phyloP scores from a whole-genome alignment of 805 yeast genomes.

The Teunomyces stri region DNA sequence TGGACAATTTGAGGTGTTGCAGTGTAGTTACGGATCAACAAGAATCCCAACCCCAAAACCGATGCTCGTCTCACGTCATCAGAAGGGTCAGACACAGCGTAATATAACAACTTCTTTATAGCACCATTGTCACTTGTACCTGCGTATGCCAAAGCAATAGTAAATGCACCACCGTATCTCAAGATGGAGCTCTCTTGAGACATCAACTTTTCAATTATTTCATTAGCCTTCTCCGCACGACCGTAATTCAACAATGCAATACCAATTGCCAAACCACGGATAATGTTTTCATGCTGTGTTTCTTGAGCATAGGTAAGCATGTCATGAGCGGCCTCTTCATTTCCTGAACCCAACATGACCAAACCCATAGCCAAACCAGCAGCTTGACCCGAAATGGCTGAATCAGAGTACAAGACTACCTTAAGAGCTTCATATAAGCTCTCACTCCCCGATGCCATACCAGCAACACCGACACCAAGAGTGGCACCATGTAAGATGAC shows the following conservation, averaged over 20 bases:
- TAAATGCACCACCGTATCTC: slow-evolving; percentile 94
- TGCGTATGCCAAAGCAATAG: slow-evolving; percentile 92
- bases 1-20: slow-evolving; percentile 96
- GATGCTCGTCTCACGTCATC: slow-evolving; percentile 98
- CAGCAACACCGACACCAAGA: slow-evolving; percentile 93
- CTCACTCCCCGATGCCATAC: slow-evolving; percentile 83
- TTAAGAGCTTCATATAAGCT: slow-evolving; percentile 77
- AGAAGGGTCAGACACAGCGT: slow-evolving; percentile 94
- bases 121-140: slow-evolving; percentile 93
- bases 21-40: slow-evolving; percentile 83
- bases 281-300: slow-evolving; percentile 92
- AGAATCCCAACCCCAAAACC: slow-evolving; percentile 87
- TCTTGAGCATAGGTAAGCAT: slow-evolving; percentile 91
- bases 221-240: slow-evolving; percentile 77
- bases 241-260: slow-evolving; percentile 85
- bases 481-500: slow-evolving; percentile 93
- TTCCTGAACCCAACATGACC: slow-evolving; percentile 89
- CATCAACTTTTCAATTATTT: slow-evolving; percentile 61
- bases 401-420: slow-evolving; percentile 81
- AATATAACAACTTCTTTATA: slow-evolving; percentile 79
- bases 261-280: slow-evolving; percentile 90
- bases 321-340: slow-evolving; percentile 63
- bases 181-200: slow-evolving; percentile 76
- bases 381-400: slow-evolving; percentile 93
- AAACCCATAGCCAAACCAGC: slow-evolving; percentile 96